Evolutionary conservation across 2,329 filamentous ascomycete genomes (phyloP).

Genomic region (Exophiala phaeomuriformis): DNA sequence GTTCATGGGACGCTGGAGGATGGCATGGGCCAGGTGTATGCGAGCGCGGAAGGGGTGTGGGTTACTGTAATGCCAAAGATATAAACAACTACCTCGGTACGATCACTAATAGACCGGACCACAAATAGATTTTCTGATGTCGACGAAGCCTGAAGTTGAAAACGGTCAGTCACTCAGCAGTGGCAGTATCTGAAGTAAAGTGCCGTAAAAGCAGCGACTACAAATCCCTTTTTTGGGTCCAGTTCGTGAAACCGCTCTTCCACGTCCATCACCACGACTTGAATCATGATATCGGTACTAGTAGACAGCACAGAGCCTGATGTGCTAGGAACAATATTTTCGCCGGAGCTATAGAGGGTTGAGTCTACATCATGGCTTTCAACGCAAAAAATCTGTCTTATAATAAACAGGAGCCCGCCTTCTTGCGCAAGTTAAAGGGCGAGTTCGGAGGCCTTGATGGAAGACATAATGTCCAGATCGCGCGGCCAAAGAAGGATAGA

Average conservation of each 20-base stretch:
- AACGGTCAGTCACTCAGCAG: no score
- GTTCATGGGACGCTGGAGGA: constrained; percentile 36
- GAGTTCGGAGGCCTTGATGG: constrained; percentile 21
- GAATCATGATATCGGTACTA: no score
- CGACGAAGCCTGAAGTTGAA: no score
- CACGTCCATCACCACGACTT: no score
- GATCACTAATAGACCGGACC: no score
- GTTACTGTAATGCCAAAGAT: not conserved
- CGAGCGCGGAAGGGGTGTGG: constrained; percentile 39
- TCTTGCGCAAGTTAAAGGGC: constrained; percentile 24
- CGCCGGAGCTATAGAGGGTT: not conserved
- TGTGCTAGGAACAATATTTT: not conserved
- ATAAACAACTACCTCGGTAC: not conserved
- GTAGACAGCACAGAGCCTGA: no score
- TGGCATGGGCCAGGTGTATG: constrained; percentile 32
- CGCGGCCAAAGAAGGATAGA: constrained; percentile 24
- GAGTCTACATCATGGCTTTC: constrained; percentile 13
- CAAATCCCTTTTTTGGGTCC: no score
- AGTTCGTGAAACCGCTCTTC: no score
- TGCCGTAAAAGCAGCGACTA: no score
- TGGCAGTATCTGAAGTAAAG: no score
- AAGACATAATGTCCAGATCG: constrained; percentile 24
- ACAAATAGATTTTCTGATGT: no score
- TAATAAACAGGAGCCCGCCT: constrained; percentile 25
- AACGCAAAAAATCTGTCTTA: constrained; percentile 25